Evolutionary conservation across 1,139 yeast species (phyloP).

Genomic region (Lizanozyma gosingica): DNA sequence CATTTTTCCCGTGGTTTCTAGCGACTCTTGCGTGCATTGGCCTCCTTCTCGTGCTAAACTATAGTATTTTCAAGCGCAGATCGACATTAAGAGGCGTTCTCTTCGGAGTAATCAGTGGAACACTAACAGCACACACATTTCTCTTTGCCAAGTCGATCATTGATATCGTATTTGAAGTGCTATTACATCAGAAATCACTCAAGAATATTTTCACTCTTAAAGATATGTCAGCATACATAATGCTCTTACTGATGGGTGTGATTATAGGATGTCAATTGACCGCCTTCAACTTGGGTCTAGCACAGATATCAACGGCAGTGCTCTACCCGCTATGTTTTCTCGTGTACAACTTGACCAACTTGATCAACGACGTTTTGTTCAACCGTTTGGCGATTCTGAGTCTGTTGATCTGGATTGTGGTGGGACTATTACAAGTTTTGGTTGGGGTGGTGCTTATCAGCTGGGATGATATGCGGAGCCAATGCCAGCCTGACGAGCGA

Average conservation of each 20-base stretch:
- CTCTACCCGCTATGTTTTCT: constrained; percentile 82
- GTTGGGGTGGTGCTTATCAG: background rate
- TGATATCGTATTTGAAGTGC: constrained; percentile 49
- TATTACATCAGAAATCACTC: constrained; percentile 23
- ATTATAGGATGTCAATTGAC: constrained; percentile 70
- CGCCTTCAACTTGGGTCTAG: constrained; percentile 66
- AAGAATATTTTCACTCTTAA: constrained; percentile 14
- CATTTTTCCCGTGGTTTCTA: constrained; percentile 31
- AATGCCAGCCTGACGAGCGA: background rate
- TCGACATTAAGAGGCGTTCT: constrained; percentile 37
- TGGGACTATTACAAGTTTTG: background rate
- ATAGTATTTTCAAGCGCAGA: constrained; percentile 8
- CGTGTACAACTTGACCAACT: constrained; percentile 67
- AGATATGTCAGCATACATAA: constrained; percentile 32
- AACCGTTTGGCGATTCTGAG: background rate
- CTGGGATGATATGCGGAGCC: background rate
- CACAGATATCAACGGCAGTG: constrained; percentile 65
- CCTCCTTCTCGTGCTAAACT: constrained; percentile 17
- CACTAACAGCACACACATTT: constrained; percentile 77
- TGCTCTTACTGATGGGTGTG: constrained; percentile 50
- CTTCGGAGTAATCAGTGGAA: constrained; percentile 68
- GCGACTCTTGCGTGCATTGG: constrained; percentile 24
- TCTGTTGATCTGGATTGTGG: background rate
- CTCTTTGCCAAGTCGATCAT: constrained; percentile 78
- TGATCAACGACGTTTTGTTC: constrained; percentile 41